Evolutionary conservation across 2,329 filamentous ascomycete genomes (phyloP), one percentile per base, ranked within the genome.

Genomic region (Diaporthe velutina): DNA sequence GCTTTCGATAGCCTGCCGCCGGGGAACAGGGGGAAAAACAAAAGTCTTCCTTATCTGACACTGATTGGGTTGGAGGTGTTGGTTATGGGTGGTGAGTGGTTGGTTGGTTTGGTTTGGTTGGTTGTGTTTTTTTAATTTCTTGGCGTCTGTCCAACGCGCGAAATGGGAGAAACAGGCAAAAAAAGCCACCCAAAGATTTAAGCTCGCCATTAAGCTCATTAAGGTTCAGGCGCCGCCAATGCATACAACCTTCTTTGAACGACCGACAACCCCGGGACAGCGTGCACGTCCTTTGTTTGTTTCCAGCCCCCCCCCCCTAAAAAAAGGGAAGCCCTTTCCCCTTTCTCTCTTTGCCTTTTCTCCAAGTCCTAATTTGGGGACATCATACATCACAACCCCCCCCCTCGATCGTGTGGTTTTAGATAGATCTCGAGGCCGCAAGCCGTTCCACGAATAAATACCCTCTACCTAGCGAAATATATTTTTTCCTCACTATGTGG

Each of bases 201-300:
- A 75, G 74, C 71, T 74, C 74, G 64, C 38, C 57, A 71, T 57
- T 75, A 75, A 75, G 74, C 74, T 75, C 74, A 75, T 75, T 75
- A 75, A 74, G 74, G 64, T 75, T 75, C 74, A 73, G 74, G 71
- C 70, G 71, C 66, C 64, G 74, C 60, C 60, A 50, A 74, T 75
- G 74, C 74, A 75, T 40, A 42, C 74, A 73, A 71, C 70, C 73
- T 74, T 75, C 67, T 75, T 75, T 74, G 66, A 48, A 74, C 74
- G 74, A 73, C 64, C 42, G 30, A 64, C 40, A 64, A 48, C 40
- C 40, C 60, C 60, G 60, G 60, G 60, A 64, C 60, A 8, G 19
- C 17, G 74, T 55, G 74, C 74, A 75, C 71, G 74, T 73, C 42
- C 57, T 66, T 33, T 54, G 28, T 61, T 67, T 67, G 70, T 54